A percentile compares a stretch with the other conserved stretches of the same genome.
Evolutionary conservation across 768 basidiomycete species (phyloP).

Genomic region (Russula olivacea): DNA sequence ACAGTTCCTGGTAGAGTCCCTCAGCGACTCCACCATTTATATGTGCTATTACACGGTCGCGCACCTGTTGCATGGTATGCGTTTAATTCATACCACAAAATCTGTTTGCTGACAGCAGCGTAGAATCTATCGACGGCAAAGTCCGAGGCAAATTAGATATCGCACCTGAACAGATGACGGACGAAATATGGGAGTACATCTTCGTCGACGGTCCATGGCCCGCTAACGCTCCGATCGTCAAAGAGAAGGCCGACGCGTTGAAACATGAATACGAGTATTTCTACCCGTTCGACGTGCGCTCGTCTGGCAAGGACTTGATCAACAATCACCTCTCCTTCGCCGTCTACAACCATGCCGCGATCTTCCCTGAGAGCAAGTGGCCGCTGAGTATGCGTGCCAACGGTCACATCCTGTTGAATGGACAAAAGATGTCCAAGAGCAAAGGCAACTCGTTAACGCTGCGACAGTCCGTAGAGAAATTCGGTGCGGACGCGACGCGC

Average conservation of each 20-base stretch:
- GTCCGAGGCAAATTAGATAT: conserved; percentile 79
- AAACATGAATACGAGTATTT: conserved; percentile 94
- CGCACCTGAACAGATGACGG: conserved; percentile 88
- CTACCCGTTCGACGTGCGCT: conserved; percentile 97
- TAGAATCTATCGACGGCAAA: conserved; percentile 73
- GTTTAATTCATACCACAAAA: neutral
- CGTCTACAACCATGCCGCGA: conserved; percentile 90
- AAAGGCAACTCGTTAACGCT: conserved; percentile 94
- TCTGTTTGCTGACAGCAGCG: conserved; percentile 15
- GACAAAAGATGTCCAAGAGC: conserved; percentile 98
- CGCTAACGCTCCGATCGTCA: conserved; percentile 53
- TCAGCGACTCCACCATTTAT: conserved; percentile 97
- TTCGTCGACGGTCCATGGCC: conserved; percentile 76
- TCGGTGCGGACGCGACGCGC: conserved; percentile 93
- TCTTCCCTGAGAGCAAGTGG: conserved; percentile 88
- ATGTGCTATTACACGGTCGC: conserved; percentile 97
- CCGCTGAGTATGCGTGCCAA: conserved; percentile 90
- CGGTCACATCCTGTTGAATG: conserved; percentile 94
- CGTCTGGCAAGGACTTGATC: conserved; percentile 95
- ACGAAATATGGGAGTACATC: conserved; percentile 96
- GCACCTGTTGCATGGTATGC: conserved; percentile 83
- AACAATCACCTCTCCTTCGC: conserved; percentile 94
- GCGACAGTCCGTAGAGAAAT: conserved; percentile 83
- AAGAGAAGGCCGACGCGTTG: conserved; percentile 75
- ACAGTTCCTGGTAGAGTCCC: conserved; percentile 90